phyloP scores from a whole-genome alignment of 305 asterid genomes.

The Fraxinus ornus region DNA sequence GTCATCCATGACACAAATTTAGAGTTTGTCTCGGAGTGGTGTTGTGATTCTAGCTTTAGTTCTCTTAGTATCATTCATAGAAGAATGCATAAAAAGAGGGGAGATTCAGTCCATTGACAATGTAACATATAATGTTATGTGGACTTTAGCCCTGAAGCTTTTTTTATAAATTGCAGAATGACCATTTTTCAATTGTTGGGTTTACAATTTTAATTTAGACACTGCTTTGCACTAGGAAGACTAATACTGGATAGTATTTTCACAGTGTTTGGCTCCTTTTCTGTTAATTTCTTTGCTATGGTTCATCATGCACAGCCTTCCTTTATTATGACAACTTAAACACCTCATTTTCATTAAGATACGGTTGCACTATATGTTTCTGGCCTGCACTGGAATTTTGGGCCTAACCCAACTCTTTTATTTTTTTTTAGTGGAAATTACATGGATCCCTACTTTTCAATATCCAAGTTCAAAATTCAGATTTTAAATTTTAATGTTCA shows the following conservation, averaged over 20 bases:
- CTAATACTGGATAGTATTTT: neutral
- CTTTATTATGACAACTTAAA: neutral
- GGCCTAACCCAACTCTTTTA: too few relatives aligned
- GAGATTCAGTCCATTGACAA: neutral
- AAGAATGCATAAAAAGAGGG: neutral
- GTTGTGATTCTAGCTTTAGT: neutral
- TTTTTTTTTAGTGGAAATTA: too few relatives aligned
- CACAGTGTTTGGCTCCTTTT: neutral
- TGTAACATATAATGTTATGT: neutral
- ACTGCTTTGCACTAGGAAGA: neutral
- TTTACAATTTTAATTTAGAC: neutral
- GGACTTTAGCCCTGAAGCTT: neutral
- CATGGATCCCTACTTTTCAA: too few relatives aligned
- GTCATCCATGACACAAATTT: neutral
- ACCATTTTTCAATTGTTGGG: neutral
- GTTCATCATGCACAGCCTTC: neutral
- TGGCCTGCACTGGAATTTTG: too few relatives aligned
- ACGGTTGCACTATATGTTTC: neutral
- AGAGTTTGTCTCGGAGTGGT: neutral
- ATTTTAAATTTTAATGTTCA: too few relatives aligned
- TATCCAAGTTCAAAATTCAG: too few relatives aligned
- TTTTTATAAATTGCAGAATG: neutral
- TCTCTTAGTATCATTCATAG: neutral
- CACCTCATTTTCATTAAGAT: neutral
- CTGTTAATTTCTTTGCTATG: neutral